Evolutionary conservation across 306 rosid genomes (phyloP), one percentile per base, ranked within the genome.

Genomic region (Citrullus colocynthis): DNA sequence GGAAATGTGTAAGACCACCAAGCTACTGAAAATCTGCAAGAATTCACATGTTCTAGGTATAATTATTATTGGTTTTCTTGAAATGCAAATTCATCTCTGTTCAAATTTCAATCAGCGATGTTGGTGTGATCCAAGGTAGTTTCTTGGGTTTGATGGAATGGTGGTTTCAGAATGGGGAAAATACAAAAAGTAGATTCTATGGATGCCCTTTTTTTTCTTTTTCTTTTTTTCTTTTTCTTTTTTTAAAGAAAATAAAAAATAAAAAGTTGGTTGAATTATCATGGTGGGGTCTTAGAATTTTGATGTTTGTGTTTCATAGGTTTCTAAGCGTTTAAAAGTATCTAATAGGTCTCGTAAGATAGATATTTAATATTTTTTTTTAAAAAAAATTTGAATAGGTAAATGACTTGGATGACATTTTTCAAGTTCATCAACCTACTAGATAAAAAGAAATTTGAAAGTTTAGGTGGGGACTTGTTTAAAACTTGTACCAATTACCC

Each of bases 1-100:
- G 93, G 96, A 73, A 91, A 91, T 36, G 97, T 89, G 83, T 91
- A 93, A 59, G 97, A 87, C 98, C 97, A 89, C 98, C 96, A 91
- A 15, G 98, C 93, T 81, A 93, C 95, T 1, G 97, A 91, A 86
- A 93, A 93, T 81, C 98, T 91, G 86, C 81, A 77, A 78, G 55
- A 81, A 69, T 28, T 28, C 59, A 69, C 36, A 49, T 48, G 59
- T 72, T 72, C 48, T 60, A 49, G 59, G 76, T 72, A 69, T 41
- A 10, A 39, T 41, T 6, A 52, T 52, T 16, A 15, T 52, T 52
- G 57, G 16, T 15, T 69, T 32, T 69, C 16, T 42, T 69, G 75
- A 15, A 42, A 42, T 69, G 9, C 16, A 10, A 42, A 62, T 28
- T 44, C n/a, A 28, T 71, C 20, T 16, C 14, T 71, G 41, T 71